phyloP scores from a whole-genome alignment of 129 eudicot genomes.

The Heracleum sosnowskyi region DNA sequence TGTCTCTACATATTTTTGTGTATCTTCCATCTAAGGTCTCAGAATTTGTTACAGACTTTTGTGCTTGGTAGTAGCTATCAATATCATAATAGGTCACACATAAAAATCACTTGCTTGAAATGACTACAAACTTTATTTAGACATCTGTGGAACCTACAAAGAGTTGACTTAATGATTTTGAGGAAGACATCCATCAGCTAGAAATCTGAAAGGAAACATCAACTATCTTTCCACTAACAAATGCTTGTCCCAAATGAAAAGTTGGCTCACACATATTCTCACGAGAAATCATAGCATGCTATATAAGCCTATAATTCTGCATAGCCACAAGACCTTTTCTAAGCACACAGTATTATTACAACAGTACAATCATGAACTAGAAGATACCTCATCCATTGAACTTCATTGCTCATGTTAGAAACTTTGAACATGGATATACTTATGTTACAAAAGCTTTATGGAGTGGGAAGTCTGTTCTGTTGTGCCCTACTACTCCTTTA shows the following conservation, averaged over 20 bases:
- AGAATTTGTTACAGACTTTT: not conserved
- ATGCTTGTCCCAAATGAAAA: not conserved
- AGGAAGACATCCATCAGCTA: not conserved
- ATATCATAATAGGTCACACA: too few relatives aligned
- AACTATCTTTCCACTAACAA: not conserved
- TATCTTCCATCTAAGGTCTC: too few relatives aligned
- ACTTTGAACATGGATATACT: not conserved
- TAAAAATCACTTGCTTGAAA: not conserved
- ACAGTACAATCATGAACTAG: not conserved
- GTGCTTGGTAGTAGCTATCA: not conserved
- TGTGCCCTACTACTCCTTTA: not conserved
- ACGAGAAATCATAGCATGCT: not conserved
- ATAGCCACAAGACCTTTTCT: not conserved
- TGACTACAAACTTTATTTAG: not conserved
- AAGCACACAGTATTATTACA: not conserved
- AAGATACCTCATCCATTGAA: conserved; percentile 5
- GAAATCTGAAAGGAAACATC: not conserved
- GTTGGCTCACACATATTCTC: not conserved
- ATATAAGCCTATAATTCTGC: not conserved
- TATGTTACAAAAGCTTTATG: not conserved
- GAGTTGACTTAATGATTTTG: not conserved
- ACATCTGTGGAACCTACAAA: not conserved
- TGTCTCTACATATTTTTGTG: too few relatives aligned
- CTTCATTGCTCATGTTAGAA: not conserved
- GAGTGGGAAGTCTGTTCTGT: not conserved